These are phyloP conservation scores for Mortierella claussenii DNA, from an alignment of 192 early-diverging fungal species.

Conservation along the genomic window DNA sequence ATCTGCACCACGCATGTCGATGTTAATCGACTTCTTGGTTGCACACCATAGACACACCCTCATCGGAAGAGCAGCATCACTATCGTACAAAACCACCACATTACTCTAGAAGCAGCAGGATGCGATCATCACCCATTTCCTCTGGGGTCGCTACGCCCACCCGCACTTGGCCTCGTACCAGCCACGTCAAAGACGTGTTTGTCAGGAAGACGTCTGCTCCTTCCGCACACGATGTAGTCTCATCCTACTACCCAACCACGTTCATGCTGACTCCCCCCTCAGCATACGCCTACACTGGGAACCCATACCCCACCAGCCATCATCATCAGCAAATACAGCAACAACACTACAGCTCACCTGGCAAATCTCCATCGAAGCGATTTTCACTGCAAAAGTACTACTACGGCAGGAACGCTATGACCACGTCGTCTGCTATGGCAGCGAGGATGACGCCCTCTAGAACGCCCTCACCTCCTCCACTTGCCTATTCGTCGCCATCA, in stretches of 20 bases:
- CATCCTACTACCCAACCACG: slow-evolving; percentile 43
- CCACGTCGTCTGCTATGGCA: slow-evolving; percentile 1
- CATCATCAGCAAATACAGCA: too few relatives aligned
- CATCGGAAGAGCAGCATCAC: slow-evolving; percentile 2
- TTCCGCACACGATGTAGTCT: slow-evolving; percentile 40
- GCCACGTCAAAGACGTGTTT: slow-evolving; percentile 40
- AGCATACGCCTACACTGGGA: slow-evolving; percentile 24
- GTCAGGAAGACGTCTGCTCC: slow-evolving; percentile 33
- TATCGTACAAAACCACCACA: not conserved
- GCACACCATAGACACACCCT: too few relatives aligned
- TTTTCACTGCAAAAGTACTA: slow-evolving; percentile 52
- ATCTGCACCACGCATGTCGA: too few relatives aligned
- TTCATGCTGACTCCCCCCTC: slow-evolving; percentile 51
- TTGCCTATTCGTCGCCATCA: not conserved
- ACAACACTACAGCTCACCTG: not conserved
- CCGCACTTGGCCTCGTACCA: slow-evolving; percentile 37
- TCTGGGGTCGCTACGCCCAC: slow-evolving; percentile 1
- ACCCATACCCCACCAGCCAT: too few relatives aligned
- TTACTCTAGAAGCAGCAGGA: not conserved
- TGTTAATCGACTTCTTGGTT: too few relatives aligned
- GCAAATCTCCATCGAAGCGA: slow-evolving; percentile 44
- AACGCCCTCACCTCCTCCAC: slow-evolving; percentile 39
- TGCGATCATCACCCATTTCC: not conserved
- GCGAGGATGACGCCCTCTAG: slow-evolving; percentile 28
- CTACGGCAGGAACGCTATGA: slow-evolving; percentile 46